Conservation (phyloP, 345 rosid species). For the Populus tremula region DNA sequence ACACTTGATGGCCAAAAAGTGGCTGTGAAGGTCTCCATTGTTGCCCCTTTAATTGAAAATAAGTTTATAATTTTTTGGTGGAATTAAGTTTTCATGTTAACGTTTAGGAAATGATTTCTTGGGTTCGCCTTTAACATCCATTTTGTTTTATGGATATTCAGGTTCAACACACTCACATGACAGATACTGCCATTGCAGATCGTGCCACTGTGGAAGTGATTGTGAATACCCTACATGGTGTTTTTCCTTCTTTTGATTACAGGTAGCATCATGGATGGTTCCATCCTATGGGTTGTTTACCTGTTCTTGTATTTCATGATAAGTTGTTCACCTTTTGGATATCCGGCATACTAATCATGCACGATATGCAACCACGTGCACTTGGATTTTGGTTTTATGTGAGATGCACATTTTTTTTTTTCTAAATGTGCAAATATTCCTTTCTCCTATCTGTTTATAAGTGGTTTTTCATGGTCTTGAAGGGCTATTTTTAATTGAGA, state of each 20-base stretch:
- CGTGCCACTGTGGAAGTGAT: constrained; percentile 72
- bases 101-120: neutral
- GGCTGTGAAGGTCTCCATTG: constrained; percentile 76
- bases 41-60: constrained; percentile 19
- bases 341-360: neutral
- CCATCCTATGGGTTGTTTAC: neutral
- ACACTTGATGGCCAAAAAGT: constrained; percentile 71
- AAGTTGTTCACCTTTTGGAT: neutral
- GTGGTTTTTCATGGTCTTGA: constrained; percentile 3
- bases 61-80: constrained; percentile 1
- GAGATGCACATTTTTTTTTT: neutral
- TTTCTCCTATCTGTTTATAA: neutral
- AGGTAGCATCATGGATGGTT: constrained; percentile 43
- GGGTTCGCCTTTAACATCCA: constrained; percentile 8
- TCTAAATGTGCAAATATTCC: neutral
- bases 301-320: neutral
- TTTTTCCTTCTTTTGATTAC: constrained; percentile 91
- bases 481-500: constrained; percentile 21
- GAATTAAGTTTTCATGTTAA: neutral
- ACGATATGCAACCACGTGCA: neutral
- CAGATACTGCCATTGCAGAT: constrained; percentile 89
- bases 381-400: neutral
- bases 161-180: constrained; percentile 96
- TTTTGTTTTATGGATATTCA: constrained; percentile 33
- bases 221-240: constrained; percentile 72